Conservation (phyloP, 2,329 filamentous ascomycete species). For the Trichoderma atroviride region DNA sequence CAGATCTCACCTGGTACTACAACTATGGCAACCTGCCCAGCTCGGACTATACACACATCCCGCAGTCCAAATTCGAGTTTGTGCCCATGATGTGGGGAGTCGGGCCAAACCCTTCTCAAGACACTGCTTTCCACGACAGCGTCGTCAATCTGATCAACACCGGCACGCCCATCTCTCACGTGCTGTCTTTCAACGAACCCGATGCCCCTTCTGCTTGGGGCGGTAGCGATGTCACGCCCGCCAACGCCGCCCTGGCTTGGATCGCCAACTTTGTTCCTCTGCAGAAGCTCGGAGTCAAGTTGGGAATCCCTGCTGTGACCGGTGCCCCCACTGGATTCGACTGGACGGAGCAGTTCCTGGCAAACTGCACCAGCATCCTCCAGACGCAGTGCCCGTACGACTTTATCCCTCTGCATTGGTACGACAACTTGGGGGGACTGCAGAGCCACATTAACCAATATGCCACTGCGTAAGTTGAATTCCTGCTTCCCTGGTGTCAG, state of each 20-base stretch:
- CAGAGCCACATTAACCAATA: slow-evolving; percentile 64
- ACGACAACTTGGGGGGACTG: slow-evolving; percentile 70
- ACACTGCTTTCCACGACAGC: slow-evolving; percentile 62
- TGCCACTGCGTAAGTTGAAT: slow-evolving; percentile 21
- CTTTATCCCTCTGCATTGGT: slow-evolving; percentile 68
- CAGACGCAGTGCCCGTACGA: slow-evolving; percentile 57
- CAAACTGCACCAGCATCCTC: slow-evolving; percentile 54
- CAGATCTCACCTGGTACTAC: slow-evolving; percentile 80
- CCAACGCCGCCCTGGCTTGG: slow-evolving; percentile 68
- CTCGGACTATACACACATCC: slow-evolving; percentile 48
- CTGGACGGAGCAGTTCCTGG: slow-evolving; percentile 70
- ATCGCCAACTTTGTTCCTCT: slow-evolving; percentile 71
- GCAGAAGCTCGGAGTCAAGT: slow-evolving; percentile 61
- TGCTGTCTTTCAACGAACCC: slow-evolving; percentile 79
- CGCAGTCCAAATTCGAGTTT: slow-evolving; percentile 66
- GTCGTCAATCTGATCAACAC: slow-evolving; percentile 57
- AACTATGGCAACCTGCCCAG: slow-evolving; percentile 69
- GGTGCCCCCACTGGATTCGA: slow-evolving; percentile 58
- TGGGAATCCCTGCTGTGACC: slow-evolving; percentile 72
- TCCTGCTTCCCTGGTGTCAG: not conserved
- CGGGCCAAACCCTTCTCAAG: slow-evolving; percentile 46
- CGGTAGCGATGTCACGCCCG: slow-evolving; percentile 64
- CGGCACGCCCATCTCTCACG: slow-evolving; percentile 63
- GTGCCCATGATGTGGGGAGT: slow-evolving; percentile 81
- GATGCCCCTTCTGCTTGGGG: slow-evolving; percentile 60